Base-by-base conservation (phyloP, 345 rosid species). In the Theobroma cacao region DNA sequence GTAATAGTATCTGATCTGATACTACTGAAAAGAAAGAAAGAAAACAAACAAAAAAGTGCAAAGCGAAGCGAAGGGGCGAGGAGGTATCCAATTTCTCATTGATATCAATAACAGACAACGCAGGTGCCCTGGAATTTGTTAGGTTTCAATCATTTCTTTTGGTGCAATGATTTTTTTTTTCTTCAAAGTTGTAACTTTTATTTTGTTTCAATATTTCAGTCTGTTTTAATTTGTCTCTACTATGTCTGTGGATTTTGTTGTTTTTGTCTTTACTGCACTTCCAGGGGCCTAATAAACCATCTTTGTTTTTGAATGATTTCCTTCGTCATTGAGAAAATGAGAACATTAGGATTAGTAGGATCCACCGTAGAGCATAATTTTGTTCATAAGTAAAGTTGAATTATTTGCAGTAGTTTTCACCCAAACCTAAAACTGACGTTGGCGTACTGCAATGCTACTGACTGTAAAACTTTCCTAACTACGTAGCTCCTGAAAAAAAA, bases 401-500 rank as follows among this genome's bases (percentile, higher is more conserved):
- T 26, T 12, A 58, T 48, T 66, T 80, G 52, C 79, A 59, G 70
- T 22, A 47, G 63, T 74, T 47, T 75, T 68, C 75, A 36, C 22
- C 5, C 61, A 36, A 61, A 75, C 20, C 31, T 48, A 31, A 69
- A 38, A 24, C 12, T 22, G 45, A 55, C 58, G 1, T 38, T 41
- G 38, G 45, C 52, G 52, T 41, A 33, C 75, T 56, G 34, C n/a
- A 22, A 11, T 40, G 4, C 34, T 72, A 30, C 55, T n/a, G 33
- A 53, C 53, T 36, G 8, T 41, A 17, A 82, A 75, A 58, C 43
- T 1, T 40, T 55, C 56, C n/a, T n/a, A n/a, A 70, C 40, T 56
- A 36, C 60, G 69, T 43, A 50, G 22, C 75, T 53, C 80, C 79
- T 33, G 79, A 31, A 70, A 75, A 65, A 47, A 59, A 33, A n/a